Base-by-base conservation (phyloP, 2,329 filamentous ascomycete genomes). In the Pyricularia sp. region DNA sequence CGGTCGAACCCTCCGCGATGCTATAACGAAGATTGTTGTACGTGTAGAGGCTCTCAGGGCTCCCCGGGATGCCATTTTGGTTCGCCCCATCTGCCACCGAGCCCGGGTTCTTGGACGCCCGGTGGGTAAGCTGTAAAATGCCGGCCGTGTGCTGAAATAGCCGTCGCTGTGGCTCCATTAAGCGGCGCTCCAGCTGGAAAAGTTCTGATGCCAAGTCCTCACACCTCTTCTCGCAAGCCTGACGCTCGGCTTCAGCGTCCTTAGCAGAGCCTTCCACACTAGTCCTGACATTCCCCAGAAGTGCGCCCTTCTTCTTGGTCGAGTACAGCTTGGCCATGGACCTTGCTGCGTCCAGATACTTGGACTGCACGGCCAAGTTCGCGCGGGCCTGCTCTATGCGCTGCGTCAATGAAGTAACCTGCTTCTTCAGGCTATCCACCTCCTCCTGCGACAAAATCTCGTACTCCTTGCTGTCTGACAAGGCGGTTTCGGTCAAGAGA, bases 101-200 rank as follows among this genome's bases (percentile, higher is more conserved):
- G 26, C 55, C 31, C 4, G 57, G 57, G 63, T 84, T 88, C 66
- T 81, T 80, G n/a, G 88, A 81, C 0, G 84, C 86, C 70, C 88
- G 89, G 75, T 97, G 93, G 9, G 93, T 96, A 75, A 96, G 84
- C 73, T 96, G 92, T 64, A 99, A 78, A 53, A 99, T 90, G 60
- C 91, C 93, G 16, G 94, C 93, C 0, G 93, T 97, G 74, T 99
- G 94, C 74, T 93, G 87, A 63, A 97, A 78, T 60, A 99, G 78
- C 67, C 86, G 85, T 70, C 84, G 84, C 71, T 96, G 90, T 9
- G 90, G 84, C 66, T 88, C 83, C 77, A 91, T 87, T 66, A 88
- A 79, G 69, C 89, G 81, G 74, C 89, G 90, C 75, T 97, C 91
- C 65, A 96, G 78, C 66, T 84, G 83, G 78, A 90, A 91, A 49